Evolutionary conservation across 139 green algal species (phyloP), one percentile per base, ranked within the genome.

Genomic region (Prasinococcaceae sp.): DNA sequence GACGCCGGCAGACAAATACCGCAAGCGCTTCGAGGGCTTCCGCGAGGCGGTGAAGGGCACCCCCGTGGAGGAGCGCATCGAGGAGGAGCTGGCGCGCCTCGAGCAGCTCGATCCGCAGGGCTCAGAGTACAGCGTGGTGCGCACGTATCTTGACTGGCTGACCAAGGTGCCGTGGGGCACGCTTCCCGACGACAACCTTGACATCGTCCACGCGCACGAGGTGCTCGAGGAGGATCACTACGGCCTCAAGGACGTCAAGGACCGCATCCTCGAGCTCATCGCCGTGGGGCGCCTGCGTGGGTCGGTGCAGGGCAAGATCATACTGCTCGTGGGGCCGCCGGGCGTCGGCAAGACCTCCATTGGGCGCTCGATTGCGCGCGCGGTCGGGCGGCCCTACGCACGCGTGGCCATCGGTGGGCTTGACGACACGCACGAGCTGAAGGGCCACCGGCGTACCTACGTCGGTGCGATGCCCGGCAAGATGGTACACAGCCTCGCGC

Each of bases 381-480:
- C 66, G 5, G 71, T 94, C 29, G 63, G 83, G 35, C 68, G 85
- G 42, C 75, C 84, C 62, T 94, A 93, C 72, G 93, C 79, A 74
- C 66, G 87, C 55, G 94, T 96, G 67, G 82, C 63, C 23, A 85
- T 96, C 36, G 87, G 86, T 1, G 88, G 88, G 2, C 71, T 96
- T 50, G 80, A 75, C 17, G 88, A 97, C 55, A 86, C 94, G 30
- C 85, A 86, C 2, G 88, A 97, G 68, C 94, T 97, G 69, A 96
- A 96, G 72, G 68, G 68, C 19, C 82, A 92, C 67, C 61, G 88
- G 36, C 75, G 90, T 17, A 98, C 90, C 3, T 98, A 97, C 61
- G 84, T 98, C 12, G 90, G 90, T 16, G 90, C 90, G 25, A 97
- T 97, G 90, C 90, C 90, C 2, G 90, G 90, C 33, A 97, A 97